Percentiles rank a stretch among this genome's conserved stretches.
These are phyloP conservation scores for Ambrosiella cleistominuta DNA, from an alignment of 2,329 filamentous ascomycete species.

Conservation along the genomic window DNA sequence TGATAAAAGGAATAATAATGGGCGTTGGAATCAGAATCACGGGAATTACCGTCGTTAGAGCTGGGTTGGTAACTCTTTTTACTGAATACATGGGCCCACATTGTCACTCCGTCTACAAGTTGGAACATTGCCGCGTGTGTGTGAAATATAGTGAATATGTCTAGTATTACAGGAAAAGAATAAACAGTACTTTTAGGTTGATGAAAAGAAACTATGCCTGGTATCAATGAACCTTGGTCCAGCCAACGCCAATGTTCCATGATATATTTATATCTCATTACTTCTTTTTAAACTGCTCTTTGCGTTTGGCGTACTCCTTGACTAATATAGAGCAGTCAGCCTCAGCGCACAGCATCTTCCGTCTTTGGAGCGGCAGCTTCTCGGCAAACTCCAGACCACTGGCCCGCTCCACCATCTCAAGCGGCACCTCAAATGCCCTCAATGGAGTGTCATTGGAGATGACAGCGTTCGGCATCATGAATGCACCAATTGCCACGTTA, in stretches of 20 bases:
- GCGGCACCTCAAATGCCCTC: constrained; percentile 80
- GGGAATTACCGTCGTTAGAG: constrained; percentile 2
- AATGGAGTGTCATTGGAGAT: constrained; percentile 81
- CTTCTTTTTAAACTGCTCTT: constrained; percentile 25
- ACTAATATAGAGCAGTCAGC: constrained; percentile 70
- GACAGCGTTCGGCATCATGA: constrained; percentile 79
- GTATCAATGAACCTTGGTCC: background rate
- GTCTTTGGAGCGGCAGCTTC: constrained; percentile 54
- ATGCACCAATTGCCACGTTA: constrained; percentile 77
- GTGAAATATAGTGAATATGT: no score
- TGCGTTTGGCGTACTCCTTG: constrained; percentile 49
- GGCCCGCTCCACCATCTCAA: constrained; percentile 83
- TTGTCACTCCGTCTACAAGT: no score
- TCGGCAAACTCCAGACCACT: constrained; percentile 80
- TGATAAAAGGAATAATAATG: background rate
- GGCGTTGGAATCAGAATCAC: constrained; percentile 1
- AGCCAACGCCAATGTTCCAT: background rate
- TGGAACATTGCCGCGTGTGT: no score
- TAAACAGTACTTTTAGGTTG: no score
- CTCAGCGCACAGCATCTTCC: constrained; percentile 71
- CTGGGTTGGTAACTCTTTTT: background rate
- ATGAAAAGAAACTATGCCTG: background rate
- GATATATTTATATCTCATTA: background rate
- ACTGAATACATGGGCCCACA: background rate
- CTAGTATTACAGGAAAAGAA: no score